Evolutionary conservation across 1,284 basidiomycete genomes (phyloP), one percentile per base, ranked within the genome.

Genomic region (Sanghuangporus baumii): DNA sequence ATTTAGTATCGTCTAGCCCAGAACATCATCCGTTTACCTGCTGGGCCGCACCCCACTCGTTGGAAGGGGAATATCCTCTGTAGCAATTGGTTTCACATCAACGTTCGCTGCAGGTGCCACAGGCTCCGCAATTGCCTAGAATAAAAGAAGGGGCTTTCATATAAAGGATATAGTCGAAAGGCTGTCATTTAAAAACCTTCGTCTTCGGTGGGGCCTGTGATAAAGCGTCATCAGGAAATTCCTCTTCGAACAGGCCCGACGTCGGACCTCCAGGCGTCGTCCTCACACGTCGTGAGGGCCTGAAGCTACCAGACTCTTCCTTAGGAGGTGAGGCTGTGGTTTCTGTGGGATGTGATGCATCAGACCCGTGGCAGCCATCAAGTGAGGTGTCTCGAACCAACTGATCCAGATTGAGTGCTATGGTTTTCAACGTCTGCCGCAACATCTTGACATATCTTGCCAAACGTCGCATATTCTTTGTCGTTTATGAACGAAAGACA

Each of bases 401-500:
- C n/a, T 18, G 16, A 37, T 38, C 37, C 47, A 16, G 38, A 3
- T 12, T 43, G n/a, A 18, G 8, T n/a, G 16, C 26, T 40, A 31
- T 23, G 38, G 18, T 26, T 56, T 46, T 47, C 41, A 4, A 14
- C 34, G 26, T 61, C 38, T 16, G 18, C 62, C 7, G 9, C n/a
- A 20, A 14, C n/a, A 7, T 60, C 66, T 18, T 26, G 41, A n/a
- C 62, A 50, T n/a, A 69, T 50, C 34, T 79, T 85, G 43, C 84
- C 84, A 67, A 87, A 85, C 63, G 78, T 79, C 2, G 81, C 85
- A 68, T 86, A 87, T 62, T 78, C 85, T 87, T 67, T 36, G 57
- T 6, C 20, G 43, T 38, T 41, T 38, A 50, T 36, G 20, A 50
- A 31, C 12, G 34, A 38, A 20, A 50, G 14, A 11, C 52, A 34